Evolutionary conservation across 805 yeast species (phyloP).

Genomic region (Debaryomyces castellii): DNA sequence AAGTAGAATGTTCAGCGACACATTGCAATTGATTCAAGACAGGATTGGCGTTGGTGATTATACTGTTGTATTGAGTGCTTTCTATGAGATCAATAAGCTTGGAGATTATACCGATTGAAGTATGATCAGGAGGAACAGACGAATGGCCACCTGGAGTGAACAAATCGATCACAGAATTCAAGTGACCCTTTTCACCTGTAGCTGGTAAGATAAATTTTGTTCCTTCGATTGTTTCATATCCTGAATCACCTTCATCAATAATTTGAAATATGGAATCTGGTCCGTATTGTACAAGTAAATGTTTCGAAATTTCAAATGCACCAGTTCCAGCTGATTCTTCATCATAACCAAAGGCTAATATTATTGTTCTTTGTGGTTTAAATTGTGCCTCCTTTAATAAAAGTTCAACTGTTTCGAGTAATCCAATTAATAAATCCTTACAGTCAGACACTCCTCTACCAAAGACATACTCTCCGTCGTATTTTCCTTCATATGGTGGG

Average conservation of each 20-base stretch:
- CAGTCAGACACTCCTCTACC: constrained; percentile 40
- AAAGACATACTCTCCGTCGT: constrained; percentile 29
- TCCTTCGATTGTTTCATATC: constrained; percentile 26
- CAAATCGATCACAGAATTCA: constrained; percentile 40
- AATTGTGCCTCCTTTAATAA: constrained; percentile 31
- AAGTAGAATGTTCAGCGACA: constrained; percentile 42
- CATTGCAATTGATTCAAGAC: constrained; percentile 44
- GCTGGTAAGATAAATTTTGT: constrained; percentile 44
- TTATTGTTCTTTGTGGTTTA: constrained; percentile 42
- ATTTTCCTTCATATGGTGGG: constrained; percentile 38
- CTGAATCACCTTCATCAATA: constrained; percentile 42
- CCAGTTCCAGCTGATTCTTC: constrained; percentile 48
- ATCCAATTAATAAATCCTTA: constrained; percentile 44
- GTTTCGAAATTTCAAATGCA: constrained; percentile 33
- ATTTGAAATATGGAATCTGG: constrained; percentile 42
- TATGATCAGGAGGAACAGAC: constrained; percentile 48
- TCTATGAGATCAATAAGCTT: constrained; percentile 41
- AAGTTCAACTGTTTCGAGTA: constrained; percentile 37
- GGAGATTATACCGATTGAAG: constrained; percentile 48
- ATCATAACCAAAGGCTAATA: constrained; percentile 51
- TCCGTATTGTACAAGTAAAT: constrained; percentile 39
- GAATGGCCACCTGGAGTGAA: constrained; percentile 53
- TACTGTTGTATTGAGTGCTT: constrained; percentile 31
- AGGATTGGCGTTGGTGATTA: constrained; percentile 45
- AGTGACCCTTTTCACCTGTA: constrained; percentile 49